Evolutionary conservation across 208 protist species (phyloP).

Genomic region (Crithidia acanthocephali): DNA sequence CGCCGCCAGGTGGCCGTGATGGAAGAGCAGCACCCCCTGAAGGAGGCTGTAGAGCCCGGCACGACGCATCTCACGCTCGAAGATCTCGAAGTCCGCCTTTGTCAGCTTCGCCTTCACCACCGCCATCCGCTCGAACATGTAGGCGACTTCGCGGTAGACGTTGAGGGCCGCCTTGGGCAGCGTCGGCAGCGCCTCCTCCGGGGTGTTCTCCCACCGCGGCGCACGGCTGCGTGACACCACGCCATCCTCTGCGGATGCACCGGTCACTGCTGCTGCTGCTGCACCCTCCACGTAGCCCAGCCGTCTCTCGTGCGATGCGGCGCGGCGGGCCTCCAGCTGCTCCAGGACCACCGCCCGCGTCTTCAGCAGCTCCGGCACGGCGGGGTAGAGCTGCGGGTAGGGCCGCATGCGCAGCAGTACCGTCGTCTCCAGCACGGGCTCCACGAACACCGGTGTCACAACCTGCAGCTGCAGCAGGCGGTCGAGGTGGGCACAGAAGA

Average conservation of each 20-base stretch:
- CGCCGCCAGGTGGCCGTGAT: slow-evolving; percentile 38
- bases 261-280: not conserved
- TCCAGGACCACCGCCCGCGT: slow-evolving; percentile 22
- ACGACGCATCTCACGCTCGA: slow-evolving; percentile 34
- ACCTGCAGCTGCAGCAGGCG: slow-evolving; percentile 54
- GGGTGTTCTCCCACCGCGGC: slow-evolving; percentile 26
- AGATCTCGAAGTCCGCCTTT: slow-evolving; percentile 35
- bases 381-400: slow-evolving; percentile 36
- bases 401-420: slow-evolving; percentile 72
- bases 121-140: slow-evolving; percentile 60
- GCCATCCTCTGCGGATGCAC: not conserved
- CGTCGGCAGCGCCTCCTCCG: slow-evolving; percentile 25
- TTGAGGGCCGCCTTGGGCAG: slow-evolving; percentile 32
- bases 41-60: slow-evolving; percentile 71
- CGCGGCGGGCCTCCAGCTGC: not conserved
- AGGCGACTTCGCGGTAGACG: slow-evolving; percentile 76
- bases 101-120: slow-evolving; percentile 40
- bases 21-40: slow-evolving; percentile 46
- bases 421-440: slow-evolving; percentile 65
- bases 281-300: not conserved
- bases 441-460: slow-evolving; percentile 23
- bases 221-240: not conserved
- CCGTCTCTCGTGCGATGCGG: not conserved
- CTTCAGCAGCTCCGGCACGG: slow-evolving; percentile 41
- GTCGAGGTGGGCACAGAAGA: slow-evolving; percentile 54